Evolutionary conservation across 805 yeast species (phyloP).

Genomic region (Pichia eremophila): DNA sequence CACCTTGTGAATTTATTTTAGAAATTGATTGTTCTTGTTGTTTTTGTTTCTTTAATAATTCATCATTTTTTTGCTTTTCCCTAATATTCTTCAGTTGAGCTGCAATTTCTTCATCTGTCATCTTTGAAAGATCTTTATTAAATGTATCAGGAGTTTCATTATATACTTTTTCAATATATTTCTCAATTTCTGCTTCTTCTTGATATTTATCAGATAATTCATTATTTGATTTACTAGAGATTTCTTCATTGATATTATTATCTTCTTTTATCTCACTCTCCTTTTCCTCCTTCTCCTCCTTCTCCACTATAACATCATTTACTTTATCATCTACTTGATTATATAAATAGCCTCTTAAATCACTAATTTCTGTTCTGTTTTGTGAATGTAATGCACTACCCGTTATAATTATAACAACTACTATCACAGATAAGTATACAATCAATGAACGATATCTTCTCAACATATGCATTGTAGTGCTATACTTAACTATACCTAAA

Average conservation of each 20-base stretch:
- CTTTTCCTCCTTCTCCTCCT: not conserved
- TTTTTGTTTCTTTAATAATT: not conserved
- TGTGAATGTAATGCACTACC: not conserved
- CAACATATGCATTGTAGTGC: not conserved
- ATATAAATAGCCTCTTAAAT: not conserved
- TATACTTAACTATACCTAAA: not conserved
- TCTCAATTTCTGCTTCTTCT: slow-evolving; percentile 2
- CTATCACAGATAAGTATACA: not conserved
- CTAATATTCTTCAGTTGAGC: slow-evolving; percentile 7
- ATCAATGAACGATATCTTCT: not conserved
- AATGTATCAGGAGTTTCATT: not conserved
- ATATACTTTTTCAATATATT: slow-evolving; percentile 1
- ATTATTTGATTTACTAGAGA: not conserved
- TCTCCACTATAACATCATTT: not conserved
- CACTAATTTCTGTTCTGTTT: not conserved
- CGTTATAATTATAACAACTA: not conserved
- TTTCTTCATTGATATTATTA: not conserved
- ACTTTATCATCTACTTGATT: not conserved
- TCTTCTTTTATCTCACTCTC: too few species aligned
- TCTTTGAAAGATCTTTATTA: slow-evolving; percentile 4
- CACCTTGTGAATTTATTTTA: not conserved
- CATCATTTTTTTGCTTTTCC: slow-evolving; percentile 1
- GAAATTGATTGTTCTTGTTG: not conserved
- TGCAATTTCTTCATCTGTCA: slow-evolving; percentile 12
- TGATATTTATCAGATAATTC: slow-evolving; percentile 1